Evolutionary conservation across 2,329 filamentous ascomycete species (phyloP), one percentile per base, ranked within the genome.

Genomic region (Sordariomycetes sp.): DNA sequence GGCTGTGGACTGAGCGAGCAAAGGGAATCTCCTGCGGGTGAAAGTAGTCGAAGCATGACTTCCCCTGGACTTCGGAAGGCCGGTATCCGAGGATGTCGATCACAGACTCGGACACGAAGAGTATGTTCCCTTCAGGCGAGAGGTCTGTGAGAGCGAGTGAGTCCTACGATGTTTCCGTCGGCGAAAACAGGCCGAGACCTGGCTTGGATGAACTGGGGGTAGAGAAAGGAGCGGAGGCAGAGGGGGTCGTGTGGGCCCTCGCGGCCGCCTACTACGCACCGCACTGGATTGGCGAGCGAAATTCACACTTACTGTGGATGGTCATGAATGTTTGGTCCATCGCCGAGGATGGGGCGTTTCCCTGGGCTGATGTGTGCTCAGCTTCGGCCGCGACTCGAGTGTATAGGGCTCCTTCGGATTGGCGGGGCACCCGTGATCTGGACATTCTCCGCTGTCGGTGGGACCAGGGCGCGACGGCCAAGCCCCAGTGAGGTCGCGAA

Each of bases 271-370:
- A 32, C 28, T 6, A 55, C 20, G 12, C 20, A 51, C 28, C 32
- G 10, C 22, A 18, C 20, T 55, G 40, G 55, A 40, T 40, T 59
- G 25, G 57, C 51, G 58, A 62, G 58, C 18, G 54, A 60, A 59
- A 59, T 61, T 62, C 60, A 1, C 50, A 77, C 85, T 75, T 74
- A 89, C 90, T 90, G 69, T 94, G 90, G 68, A 95, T 94, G 64
- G 89, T 91, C 75, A 95, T 94, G 74, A 95, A 95, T 35, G 90
- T 94, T 64, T 88, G 88, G 72, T 92, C 88, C 88, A 90, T 89
- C 11, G 46, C 14, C 10, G 16, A 53, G 43, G 40, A n/a, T n/a
- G 18, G n/a, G 40, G 40, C 3, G 40, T 46, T n/a, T 7, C 28
- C 8, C 16, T 46, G 40, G 18, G n/a, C 40, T 46, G 18, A n/a